These are phyloP conservation scores for Hypericum androsaemum DNA, from an alignment of 345 rosid genomes.

Conservation along the genomic window DNA sequence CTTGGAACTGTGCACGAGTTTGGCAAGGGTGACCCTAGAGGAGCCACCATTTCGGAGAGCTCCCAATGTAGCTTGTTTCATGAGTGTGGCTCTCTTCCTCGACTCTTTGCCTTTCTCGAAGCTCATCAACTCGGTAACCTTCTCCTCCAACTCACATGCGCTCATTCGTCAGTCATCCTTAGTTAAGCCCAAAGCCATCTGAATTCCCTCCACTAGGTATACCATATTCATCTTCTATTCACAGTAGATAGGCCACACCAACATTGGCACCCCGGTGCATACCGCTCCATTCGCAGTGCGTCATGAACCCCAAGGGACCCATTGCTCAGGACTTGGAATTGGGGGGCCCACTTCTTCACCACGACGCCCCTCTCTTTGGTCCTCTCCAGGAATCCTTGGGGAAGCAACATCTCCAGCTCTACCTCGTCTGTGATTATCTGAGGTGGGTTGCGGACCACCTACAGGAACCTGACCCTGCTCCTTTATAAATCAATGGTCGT, in stretches of 20 bases:
- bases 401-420: neutral
- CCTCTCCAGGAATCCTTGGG: neutral
- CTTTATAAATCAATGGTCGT: slow-evolving; percentile 36
- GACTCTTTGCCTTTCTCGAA: no score
- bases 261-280: neutral
- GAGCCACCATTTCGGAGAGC: no score
- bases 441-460: slow-evolving; percentile 28
- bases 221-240: neutral
- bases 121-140: no score
- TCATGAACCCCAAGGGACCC: slow-evolving; percentile 1
- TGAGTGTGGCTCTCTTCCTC: no score
- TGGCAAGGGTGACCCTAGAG: no score
- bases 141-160: no score
- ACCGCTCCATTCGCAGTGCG: slow-evolving; percentile 10
- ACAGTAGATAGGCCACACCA: neutral
- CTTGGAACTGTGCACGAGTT: no score
- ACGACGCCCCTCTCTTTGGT: neutral
- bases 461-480: slow-evolving; percentile 34
- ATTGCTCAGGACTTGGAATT: neutral
- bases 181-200: no score
- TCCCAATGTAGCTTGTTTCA: no score
- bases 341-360: slow-evolving; percentile 4
- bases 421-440: neutral
- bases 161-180: no score
- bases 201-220: no score